phyloP scores from a whole-genome alignment of 2,329 filamentous ascomycete species.

The Fusarium anguioides region DNA sequence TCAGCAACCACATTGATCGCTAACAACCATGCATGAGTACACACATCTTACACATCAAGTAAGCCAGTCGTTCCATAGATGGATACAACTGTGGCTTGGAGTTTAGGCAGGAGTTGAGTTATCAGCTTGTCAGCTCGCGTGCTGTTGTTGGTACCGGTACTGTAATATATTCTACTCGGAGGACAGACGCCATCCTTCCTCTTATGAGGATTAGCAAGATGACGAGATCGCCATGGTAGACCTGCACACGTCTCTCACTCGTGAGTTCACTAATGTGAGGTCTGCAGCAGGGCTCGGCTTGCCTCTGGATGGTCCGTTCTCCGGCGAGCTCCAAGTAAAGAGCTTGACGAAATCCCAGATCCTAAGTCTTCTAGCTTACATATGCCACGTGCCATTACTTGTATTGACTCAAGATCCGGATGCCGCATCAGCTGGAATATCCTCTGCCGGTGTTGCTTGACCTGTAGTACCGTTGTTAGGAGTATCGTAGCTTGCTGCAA shows the following conservation, averaged over 20 bases:
- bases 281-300: slow-evolving; percentile 47
- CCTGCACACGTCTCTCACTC: slow-evolving; percentile 41
- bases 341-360: slow-evolving; percentile 43
- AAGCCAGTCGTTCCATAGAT: slow-evolving; percentile 8
- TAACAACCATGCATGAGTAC: slow-evolving; percentile 1
- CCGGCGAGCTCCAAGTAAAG: slow-evolving; percentile 38
- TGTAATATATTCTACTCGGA: slow-evolving; percentile 46
- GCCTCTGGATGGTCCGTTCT: slow-evolving; percentile 45
- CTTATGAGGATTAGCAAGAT: slow-evolving; percentile 40
- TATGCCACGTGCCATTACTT: slow-evolving; percentile 24
- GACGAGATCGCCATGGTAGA: slow-evolving; percentile 45
- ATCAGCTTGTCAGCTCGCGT: slow-evolving; percentile 29
- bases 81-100: slow-evolving; percentile 7
- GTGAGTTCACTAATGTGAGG: slow-evolving; percentile 30
- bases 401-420: slow-evolving; percentile 41
- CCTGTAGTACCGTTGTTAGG: slow-evolving; percentile 18
- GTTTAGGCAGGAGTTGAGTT: slow-evolving; percentile 18
- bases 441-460: slow-evolving; percentile 29
- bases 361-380: slow-evolving; percentile 39
- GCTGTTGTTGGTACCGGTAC: slow-evolving; percentile 31
- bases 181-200: slow-evolving; percentile 44
- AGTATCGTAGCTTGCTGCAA: slow-evolving; percentile 52
- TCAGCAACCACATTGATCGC: slow-evolving; percentile 22
- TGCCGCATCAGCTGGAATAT: slow-evolving; percentile 35
- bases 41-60: slow-evolving; percentile 15